Evolutionary conservation across 371 early-diverging fungal genomes (phyloP).

Genomic region (Mortierella sp.): DNA sequence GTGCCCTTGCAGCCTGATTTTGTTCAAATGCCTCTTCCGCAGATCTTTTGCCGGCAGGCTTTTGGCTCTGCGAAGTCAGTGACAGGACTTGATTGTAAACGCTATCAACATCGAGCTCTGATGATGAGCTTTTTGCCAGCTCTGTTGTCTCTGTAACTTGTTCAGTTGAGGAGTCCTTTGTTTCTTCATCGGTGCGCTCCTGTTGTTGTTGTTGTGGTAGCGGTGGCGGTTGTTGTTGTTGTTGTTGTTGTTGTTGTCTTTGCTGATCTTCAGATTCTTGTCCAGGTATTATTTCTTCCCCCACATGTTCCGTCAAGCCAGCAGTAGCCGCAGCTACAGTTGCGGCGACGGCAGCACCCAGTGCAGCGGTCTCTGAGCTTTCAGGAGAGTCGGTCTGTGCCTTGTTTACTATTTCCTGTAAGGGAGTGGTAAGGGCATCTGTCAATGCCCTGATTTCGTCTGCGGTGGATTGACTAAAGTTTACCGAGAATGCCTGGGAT

Average conservation of each 20-base stretch:
- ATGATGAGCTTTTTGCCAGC: slow-evolving; percentile 7
- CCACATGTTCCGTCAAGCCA: background rate
- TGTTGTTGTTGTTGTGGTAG: slow-evolving; percentile 7
- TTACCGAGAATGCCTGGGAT: slow-evolving; percentile 23
- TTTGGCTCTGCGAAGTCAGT: slow-evolving; percentile 26
- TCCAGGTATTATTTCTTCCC: background rate
- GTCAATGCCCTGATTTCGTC: slow-evolving; percentile 52
- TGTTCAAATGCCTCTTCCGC: slow-evolving; percentile 45
- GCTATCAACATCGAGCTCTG: slow-evolving; percentile 21
- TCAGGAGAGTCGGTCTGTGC: slow-evolving; percentile 16
- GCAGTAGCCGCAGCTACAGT: slow-evolving; percentile 11
- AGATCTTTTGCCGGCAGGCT: slow-evolving; percentile 27
- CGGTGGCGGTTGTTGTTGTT: too few relatives aligned
- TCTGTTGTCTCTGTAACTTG: background rate
- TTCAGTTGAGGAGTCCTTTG: background rate
- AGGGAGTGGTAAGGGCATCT: slow-evolving; percentile 50
- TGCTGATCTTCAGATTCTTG: background rate
- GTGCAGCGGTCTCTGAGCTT: slow-evolving; percentile 8
- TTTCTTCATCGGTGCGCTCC: background rate
- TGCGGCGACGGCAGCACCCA: slow-evolving; percentile 20
- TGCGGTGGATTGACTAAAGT: slow-evolving; percentile 22
- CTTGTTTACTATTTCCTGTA: slow-evolving; percentile 27
- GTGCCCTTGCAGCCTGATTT: slow-evolving; percentile 44
- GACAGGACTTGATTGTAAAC: slow-evolving; percentile 41
- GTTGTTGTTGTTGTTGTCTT: background rate